Percentiles rank a stretch among this genome's conserved stretches.
Conservation (phyloP, 441 rosid genomes). For the Melastoma candidum region DNA sequence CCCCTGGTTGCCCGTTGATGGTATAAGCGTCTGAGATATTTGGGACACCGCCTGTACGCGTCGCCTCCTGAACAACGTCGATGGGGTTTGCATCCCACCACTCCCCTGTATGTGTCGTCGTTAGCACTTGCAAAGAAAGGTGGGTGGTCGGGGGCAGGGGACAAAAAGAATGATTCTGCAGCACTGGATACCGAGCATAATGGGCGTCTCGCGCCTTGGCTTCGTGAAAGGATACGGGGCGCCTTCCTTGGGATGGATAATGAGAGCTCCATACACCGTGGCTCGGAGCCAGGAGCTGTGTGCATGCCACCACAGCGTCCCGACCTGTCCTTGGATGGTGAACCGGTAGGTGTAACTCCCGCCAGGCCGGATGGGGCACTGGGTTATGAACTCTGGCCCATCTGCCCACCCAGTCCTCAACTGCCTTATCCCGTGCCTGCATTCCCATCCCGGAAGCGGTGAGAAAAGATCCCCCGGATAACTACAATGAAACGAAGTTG, state of each 20-base stretch:
- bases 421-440: too few species aligned
- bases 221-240: constrained; percentile 10
- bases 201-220: constrained; percentile 12
- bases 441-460: background rate
- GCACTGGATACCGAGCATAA: constrained; percentile 10
- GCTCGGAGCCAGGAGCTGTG: constrained; percentile 18
- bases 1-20: constrained; percentile 16
- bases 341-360: constrained; percentile 14
- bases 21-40: constrained; percentile 15
- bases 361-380: constrained; percentile 14
- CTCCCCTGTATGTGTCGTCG: constrained; percentile 1
- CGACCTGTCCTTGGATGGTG: constrained; percentile 7
- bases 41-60: constrained; percentile 15
- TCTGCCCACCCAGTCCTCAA: too few species aligned
- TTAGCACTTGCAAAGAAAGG: background rate
- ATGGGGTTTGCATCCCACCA: constrained; percentile 15
- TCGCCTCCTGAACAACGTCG: constrained; percentile 15
- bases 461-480: background rate
- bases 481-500: too few species aligned
- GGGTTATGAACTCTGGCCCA: constrained; percentile 1
- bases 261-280: constrained; percentile 16
- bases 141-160: too few species aligned
- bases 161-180: background rate
- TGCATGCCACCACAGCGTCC: constrained; percentile 22
- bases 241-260: constrained; percentile 15